A percentile compares a stretch with the other conserved stretches of the same genome.
phyloP scores from a whole-genome alignment of 2,329 filamentous ascomycete genomes.

The Fusarium stilboides region DNA sequence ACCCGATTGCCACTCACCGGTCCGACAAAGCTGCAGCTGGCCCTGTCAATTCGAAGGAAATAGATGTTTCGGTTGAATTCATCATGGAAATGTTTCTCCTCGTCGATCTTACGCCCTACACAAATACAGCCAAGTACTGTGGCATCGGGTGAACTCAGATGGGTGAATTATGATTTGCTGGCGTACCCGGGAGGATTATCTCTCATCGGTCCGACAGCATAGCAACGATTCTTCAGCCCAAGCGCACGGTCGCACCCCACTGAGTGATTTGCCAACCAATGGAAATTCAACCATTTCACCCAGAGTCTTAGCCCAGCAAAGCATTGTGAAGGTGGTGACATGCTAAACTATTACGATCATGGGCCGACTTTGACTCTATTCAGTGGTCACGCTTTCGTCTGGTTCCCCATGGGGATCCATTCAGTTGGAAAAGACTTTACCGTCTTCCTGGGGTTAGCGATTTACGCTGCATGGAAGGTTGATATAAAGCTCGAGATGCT shows the following conservation, averaged over 20 bases:
- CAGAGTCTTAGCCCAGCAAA: neutral
- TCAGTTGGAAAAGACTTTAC: neutral
- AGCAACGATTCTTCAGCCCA: fast-evolving
- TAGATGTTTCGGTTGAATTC: neutral
- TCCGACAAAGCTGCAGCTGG: neutral
- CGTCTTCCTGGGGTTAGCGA: neutral
- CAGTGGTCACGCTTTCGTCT: neutral
- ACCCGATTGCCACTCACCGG: neutral
- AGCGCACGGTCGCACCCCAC: neutral
- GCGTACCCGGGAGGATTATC: neutral
- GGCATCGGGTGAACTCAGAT: neutral
- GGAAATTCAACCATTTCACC: slow-evolving; percentile 25
- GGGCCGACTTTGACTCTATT: neutral
- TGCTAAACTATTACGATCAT: neutral
- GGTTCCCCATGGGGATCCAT: slow-evolving; percentile 17
- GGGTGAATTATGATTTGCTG: slow-evolving; percentile 39
- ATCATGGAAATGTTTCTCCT: neutral
- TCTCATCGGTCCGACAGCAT: slow-evolving; percentile 16
- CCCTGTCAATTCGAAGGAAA: neutral
- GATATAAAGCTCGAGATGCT: slow-evolving; percentile 3
- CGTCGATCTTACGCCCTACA: slow-evolving; percentile 3
- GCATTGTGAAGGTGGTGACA: neutral
- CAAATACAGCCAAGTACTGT: neutral
- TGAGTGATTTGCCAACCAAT: neutral
- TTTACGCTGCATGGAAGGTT: fast-evolving